These are phyloP conservation scores for Artemisia argyi DNA, from an alignment of 129 eudicot genomes.

Conservation along the genomic window DNA sequence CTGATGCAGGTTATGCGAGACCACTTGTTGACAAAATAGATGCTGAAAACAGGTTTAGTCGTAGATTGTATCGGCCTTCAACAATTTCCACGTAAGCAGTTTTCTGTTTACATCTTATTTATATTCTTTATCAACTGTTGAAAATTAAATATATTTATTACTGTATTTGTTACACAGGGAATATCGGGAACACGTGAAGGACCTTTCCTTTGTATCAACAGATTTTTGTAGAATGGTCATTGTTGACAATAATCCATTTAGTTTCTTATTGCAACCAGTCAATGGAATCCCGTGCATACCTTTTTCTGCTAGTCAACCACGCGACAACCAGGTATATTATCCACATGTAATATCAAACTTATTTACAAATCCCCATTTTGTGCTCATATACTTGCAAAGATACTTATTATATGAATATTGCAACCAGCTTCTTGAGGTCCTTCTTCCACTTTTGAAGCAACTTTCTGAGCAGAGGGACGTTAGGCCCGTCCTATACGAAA, in stretches of 20 bases:
- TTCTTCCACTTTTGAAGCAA: slow-evolving; percentile 91
- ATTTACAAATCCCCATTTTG: neutral
- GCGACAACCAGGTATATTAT: slow-evolving; percentile 74
- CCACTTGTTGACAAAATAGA: slow-evolving; percentile 98
- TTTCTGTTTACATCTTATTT: neutral
- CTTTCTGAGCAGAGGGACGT: slow-evolving; percentile 86
- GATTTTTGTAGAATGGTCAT: slow-evolving; percentile 72
- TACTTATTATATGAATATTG: slow-evolving; percentile 12
- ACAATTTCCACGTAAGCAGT: slow-evolving; percentile 88
- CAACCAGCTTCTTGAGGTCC: slow-evolving; percentile 80
- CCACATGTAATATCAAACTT: neutral
- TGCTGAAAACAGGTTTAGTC: slow-evolving; percentile 58
- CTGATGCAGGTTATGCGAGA: slow-evolving; percentile 84
- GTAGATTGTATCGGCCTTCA: slow-evolving; percentile 88
- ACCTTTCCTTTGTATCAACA: slow-evolving; percentile 73
- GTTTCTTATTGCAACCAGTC: slow-evolving; percentile 92
- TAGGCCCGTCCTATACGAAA: slow-evolving; percentile 74
- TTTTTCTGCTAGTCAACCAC: slow-evolving; percentile 97
- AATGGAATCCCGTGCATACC: slow-evolving; percentile 98
- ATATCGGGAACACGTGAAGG: slow-evolving; percentile 96
- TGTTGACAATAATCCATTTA: slow-evolving; percentile 99
- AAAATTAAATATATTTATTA: neutral
- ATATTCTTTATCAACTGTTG: neutral
- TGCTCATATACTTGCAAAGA: slow-evolving; percentile 7
- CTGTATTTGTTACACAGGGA: slow-evolving; percentile 49